Evolutionary conservation across 2,329 filamentous ascomycete species (phyloP).

Genomic region (Metarhizium robertsii): DNA sequence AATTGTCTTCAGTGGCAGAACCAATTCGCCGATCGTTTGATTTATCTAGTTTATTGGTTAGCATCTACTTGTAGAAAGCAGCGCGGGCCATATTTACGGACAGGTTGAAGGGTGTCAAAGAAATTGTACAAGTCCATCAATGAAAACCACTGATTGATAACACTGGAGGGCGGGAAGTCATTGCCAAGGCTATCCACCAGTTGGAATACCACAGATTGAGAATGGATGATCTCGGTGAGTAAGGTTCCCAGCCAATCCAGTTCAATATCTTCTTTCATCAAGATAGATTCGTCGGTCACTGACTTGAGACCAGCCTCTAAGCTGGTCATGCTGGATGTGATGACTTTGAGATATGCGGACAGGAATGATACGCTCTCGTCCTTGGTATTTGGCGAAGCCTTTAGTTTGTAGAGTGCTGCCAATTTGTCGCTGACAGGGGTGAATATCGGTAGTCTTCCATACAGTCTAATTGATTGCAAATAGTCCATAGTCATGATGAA

Average conservation of each 20-base stretch:
- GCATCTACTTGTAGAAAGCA: neutral
- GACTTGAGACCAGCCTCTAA: conserved; percentile 40
- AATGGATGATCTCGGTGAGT: conserved; percentile 63
- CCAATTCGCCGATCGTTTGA: conserved; percentile 37
- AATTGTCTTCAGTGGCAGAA: conserved; percentile 58
- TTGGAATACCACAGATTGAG: conserved; percentile 64
- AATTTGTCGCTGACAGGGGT: conserved; percentile 17
- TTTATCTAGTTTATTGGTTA: conserved; percentile 18
- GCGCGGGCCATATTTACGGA: conserved; percentile 10
- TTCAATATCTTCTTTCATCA: conserved; percentile 44
- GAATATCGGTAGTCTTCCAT: conserved; percentile 26
- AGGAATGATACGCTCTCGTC: conserved; percentile 35
- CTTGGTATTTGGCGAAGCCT: conserved; percentile 13
- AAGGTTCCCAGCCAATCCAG: conserved; percentile 52
- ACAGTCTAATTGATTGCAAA: conserved; percentile 39
- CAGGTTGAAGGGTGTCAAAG: conserved; percentile 49
- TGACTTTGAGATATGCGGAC: conserved; percentile 36
- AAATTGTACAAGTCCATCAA: conserved; percentile 61
- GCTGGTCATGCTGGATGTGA: conserved; percentile 38
- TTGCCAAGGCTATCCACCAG: conserved; percentile 51
- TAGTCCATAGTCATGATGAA: conserved; percentile 57
- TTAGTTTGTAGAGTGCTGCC: conserved; percentile 20
- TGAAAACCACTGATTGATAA: conserved; percentile 65
- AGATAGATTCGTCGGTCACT: conserved; percentile 38
- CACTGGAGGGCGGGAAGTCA: conserved; percentile 45